phyloP scores from a whole-genome alignment of 1,284 basidiomycete species.

The Sutorius eximius region DNA sequence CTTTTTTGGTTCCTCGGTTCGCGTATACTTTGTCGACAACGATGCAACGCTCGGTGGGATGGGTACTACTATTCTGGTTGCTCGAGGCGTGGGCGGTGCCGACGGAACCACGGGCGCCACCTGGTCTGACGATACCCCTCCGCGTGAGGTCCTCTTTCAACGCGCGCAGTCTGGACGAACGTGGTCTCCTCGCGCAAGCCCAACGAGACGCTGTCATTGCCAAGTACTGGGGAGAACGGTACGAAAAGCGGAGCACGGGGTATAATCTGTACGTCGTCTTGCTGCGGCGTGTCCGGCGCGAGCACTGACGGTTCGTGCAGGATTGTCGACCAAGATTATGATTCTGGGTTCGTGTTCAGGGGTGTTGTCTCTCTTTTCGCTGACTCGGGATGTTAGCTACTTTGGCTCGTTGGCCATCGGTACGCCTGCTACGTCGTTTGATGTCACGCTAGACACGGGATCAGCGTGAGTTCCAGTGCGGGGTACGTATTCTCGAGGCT shows the following conservation, averaged over 20 bases:
- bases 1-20: no score
- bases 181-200: constrained; percentile 20
- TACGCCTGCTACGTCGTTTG: constrained; percentile 39
- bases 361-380: not conserved
- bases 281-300: no score
- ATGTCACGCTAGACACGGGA: constrained; percentile 57
- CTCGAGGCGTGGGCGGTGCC: constrained; percentile 16
- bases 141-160: constrained; percentile 10
- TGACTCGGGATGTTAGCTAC: constrained; percentile 32
- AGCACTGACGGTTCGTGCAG: constrained; percentile 16
- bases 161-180: constrained; percentile 9
- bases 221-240: constrained; percentile 19
- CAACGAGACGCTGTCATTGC: constrained; percentile 25
- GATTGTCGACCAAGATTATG: constrained; percentile 27
- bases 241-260: constrained; percentile 28
- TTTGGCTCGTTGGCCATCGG: constrained; percentile 45
- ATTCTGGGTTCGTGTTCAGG: constrained; percentile 25
- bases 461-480: constrained; percentile 40
- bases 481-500: not conserved
- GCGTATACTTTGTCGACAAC: constrained; percentile 5
- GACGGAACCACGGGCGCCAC: constrained; percentile 1
- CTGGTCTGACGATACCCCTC: constrained; percentile 26
- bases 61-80: constrained; percentile 14
- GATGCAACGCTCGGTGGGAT: constrained; percentile 10
- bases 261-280: constrained; percentile 28